Evolutionary conservation across 768 basidiomycete genomes (phyloP).

Genomic region (Rhodotorula diobovata): DNA sequence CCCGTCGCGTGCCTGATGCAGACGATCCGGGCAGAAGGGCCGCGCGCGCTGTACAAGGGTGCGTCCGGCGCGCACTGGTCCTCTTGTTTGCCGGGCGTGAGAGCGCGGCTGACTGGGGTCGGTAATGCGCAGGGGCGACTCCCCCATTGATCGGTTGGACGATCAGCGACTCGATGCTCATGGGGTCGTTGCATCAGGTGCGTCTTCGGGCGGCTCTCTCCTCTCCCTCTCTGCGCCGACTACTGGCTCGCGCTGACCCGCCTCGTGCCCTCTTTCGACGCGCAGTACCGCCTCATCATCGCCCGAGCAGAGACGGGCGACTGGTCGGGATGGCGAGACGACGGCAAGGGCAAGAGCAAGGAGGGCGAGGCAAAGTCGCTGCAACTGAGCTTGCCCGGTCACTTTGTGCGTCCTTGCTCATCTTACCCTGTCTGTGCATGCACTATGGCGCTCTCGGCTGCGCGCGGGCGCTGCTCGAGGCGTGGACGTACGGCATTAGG

Average conservation of each 20-base stretch:
- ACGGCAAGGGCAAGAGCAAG: conserved; percentile 52
- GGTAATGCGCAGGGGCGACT: conserved; percentile 56
- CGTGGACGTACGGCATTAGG: too few species aligned
- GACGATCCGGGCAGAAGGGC: conserved; percentile 61
- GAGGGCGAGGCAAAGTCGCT: conserved; percentile 42
- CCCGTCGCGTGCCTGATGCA: conserved; percentile 59
- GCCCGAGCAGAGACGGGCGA: conserved; percentile 45
- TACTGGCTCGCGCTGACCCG: neutral
- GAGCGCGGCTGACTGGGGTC: too few species aligned
- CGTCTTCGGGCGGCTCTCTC: too few species aligned
- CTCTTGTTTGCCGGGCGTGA: neutral
- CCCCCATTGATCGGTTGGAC: conserved; percentile 71
- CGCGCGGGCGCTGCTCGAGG: neutral
- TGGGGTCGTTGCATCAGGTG: conserved; percentile 45
- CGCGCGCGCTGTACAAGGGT: conserved; percentile 61
- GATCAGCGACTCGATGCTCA: conserved; percentile 64
- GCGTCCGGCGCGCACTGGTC: neutral
- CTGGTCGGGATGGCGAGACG: conserved; percentile 49
- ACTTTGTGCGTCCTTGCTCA: conserved; percentile 48
- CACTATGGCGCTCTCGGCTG: neutral
- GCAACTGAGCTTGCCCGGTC: conserved; percentile 61
- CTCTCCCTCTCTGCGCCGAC: too few species aligned
- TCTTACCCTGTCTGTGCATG: too few species aligned
- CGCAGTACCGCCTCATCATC: conserved; percentile 66
- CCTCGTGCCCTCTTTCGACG: conserved; percentile 41